These are phyloP conservation scores for Pestalotiopsis sp. DNA, from an alignment of 2,329 filamentous ascomycete genomes.

Conservation along the genomic window DNA sequence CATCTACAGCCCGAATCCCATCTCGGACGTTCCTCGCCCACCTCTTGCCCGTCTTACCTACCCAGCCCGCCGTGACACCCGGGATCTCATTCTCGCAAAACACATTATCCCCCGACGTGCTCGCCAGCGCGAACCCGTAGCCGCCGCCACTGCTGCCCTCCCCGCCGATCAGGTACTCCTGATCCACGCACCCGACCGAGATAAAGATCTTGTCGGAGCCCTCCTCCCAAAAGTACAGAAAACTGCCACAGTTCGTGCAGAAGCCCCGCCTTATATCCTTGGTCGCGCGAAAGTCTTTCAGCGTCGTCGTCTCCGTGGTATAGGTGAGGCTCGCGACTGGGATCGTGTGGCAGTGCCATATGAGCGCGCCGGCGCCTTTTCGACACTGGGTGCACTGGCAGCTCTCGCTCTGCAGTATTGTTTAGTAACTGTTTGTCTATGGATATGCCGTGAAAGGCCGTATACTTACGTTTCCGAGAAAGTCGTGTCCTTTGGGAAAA, in stretches of 20 bases:
- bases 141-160: conserved; percentile 15
- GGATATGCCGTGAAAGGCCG: neutral
- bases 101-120: neutral
- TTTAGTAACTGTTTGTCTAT: neutral
- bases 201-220: conserved; percentile 32
- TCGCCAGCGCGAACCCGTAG: conserved; percentile 9
- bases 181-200: conserved; percentile 47
- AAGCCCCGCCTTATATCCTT: conserved; percentile 45
- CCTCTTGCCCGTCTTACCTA: neutral
- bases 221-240: conserved; percentile 48
- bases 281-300: conserved; percentile 43
- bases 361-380: conserved; percentile 50
- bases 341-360: conserved; percentile 43
- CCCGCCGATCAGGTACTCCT: conserved; percentile 36
- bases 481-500: conserved; percentile 49
- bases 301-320: conserved; percentile 31
- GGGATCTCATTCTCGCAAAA: conserved; percentile 8
- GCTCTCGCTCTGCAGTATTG: conserved; percentile 38
- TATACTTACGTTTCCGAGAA: conserved; percentile 27
- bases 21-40: neutral
- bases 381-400: conserved; percentile 61
- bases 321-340: conserved; percentile 38
- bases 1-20: neutral
- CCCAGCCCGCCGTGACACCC: neutral
- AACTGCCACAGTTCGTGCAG: conserved; percentile 50